Evolutionary conservation across 352 stramenopile species (phyloP).

Genomic region (Blastocystis sp.): DNA sequence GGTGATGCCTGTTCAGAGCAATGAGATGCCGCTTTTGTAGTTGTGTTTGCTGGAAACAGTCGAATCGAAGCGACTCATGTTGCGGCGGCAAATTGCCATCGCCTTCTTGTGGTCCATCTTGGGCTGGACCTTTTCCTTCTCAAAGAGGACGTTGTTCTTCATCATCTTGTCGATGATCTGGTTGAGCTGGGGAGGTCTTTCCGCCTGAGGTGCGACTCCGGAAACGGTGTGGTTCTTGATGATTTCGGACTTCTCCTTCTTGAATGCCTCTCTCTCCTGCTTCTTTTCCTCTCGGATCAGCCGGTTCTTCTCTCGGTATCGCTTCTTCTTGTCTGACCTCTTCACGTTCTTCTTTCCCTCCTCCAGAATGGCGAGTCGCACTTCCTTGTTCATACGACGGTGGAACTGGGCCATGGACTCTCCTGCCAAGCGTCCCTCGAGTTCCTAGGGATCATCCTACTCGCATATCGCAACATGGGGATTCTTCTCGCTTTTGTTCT

Average conservation of each 20-base stretch:
- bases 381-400: slow-evolving; percentile 34
- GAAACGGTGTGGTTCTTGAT: neutral
- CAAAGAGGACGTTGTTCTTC: slow-evolving; percentile 30
- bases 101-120: slow-evolving; percentile 43
- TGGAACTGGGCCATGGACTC: slow-evolving; percentile 32
- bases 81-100: neutral
- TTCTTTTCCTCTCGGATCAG: slow-evolving; percentile 19
- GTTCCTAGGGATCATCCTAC: slow-evolving; percentile 6
- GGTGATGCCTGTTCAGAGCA: slow-evolving; percentile 17
- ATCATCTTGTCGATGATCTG: slow-evolving; percentile 58
- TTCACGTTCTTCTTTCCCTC: slow-evolving; percentile 19
- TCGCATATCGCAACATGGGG: neutral
- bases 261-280: neutral
- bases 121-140: slow-evolving; percentile 8
- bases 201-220: slow-evolving; percentile 22
- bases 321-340: slow-evolving; percentile 14
- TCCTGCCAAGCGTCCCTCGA: neutral
- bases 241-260: neutral
- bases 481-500: neutral
- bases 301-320: slow-evolving; percentile 16
- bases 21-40: slow-evolving; percentile 28
- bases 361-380: neutral
- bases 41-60: slow-evolving; percentile 11
- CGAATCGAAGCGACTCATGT: slow-evolving; percentile 56
- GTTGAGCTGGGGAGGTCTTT: slow-evolving; percentile 49